Evolutionary conservation across 352 stramenopile genomes (phyloP).

Genomic region (Globisporangium polare): DNA sequence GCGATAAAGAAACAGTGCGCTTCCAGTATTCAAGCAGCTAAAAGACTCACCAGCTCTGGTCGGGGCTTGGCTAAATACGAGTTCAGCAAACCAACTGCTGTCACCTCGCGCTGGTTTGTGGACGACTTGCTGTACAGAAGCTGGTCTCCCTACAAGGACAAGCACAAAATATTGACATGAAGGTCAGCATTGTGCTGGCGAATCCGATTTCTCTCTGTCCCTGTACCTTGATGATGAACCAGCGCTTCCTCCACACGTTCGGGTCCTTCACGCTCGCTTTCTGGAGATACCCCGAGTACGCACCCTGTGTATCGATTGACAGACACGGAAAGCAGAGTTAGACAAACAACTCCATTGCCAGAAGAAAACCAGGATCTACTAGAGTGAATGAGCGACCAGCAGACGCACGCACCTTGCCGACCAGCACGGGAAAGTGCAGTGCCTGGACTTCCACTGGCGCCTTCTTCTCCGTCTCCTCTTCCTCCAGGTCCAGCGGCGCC

Average conservation of each 20-base stretch:
- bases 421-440: slow-evolving; percentile 61
- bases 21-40: background rate
- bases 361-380: background rate
- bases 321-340: no score
- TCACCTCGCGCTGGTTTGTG: slow-evolving; percentile 79
- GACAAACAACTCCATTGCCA: background rate
- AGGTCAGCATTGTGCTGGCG: background rate
- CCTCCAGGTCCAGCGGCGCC: slow-evolving; percentile 66
- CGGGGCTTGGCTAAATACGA: slow-evolving; percentile 70
- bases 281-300: slow-evolving; percentile 76
- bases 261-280: slow-evolving; percentile 77
- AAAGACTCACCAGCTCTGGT: slow-evolving; percentile 58
- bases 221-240: slow-evolving; percentile 79
- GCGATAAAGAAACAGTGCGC: background rate
- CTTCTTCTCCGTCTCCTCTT: slow-evolving; percentile 39
- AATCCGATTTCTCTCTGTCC: background rate
- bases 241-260: slow-evolving; percentile 79
- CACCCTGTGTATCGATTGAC: slow-evolving; percentile 40
- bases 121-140: slow-evolving; percentile 84
- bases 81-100: slow-evolving; percentile 72
- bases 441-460: slow-evolving; percentile 32
- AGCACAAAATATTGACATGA: background rate
- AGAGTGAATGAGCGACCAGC: background rate
- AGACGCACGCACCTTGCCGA: slow-evolving; percentile 49
- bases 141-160: slow-evolving; percentile 50